Base-by-base conservation (phyloP, 495 filamentous ascomycete genomes). In the Pyrenopolyporus hunteri region DNA sequence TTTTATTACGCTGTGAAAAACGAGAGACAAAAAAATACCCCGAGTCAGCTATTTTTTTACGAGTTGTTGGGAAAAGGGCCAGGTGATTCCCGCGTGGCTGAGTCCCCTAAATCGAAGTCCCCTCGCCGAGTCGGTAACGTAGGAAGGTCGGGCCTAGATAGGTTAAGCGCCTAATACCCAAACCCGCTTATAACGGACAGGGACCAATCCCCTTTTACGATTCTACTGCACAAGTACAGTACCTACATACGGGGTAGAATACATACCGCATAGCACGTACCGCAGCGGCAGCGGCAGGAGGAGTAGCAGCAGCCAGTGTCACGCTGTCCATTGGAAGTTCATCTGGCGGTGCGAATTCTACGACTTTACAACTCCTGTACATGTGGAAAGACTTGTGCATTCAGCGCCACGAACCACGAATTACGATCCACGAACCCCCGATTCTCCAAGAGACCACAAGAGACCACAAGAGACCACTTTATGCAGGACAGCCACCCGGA, bases 21-120 rank as follows among this genome's bases (percentile, higher is more conserved):
- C 33, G 35, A 33, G 50, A 56, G 31, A 23, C 19, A 20, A 43
- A 50, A 43, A n/a, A 57, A 40, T 14, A 39, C 33, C 31, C 14
- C 45, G 53, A 37, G 42, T 50, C 19, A 52, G 54, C 48, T n/a
- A n/a, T n/a, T n/a, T n/a, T 33, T 52, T 63, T 54, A 23, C 33
- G 47, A 59, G 25, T 43, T 29, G 33, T 25, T 58, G 23, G n/a
- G 46, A 57, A 57, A 56, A 50, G n/a, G n/a, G n/a, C n/a, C n/a
- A n/a, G 63, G 44, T 44, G 19, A 50, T 51, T n/a, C 25, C 62
- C 56, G 62, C 25, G 63, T 66, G 57, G 63, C 63, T 57, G 51
- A 61, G 63, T 60, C 23, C 36, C 10, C 4, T 9, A 29, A 29
- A 29, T 5, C 9, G 4, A 29, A 29, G 9, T 20, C 14, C 14